Conservation (phyloP, 257 asterid species). For the Solanum sejunctum region DNA sequence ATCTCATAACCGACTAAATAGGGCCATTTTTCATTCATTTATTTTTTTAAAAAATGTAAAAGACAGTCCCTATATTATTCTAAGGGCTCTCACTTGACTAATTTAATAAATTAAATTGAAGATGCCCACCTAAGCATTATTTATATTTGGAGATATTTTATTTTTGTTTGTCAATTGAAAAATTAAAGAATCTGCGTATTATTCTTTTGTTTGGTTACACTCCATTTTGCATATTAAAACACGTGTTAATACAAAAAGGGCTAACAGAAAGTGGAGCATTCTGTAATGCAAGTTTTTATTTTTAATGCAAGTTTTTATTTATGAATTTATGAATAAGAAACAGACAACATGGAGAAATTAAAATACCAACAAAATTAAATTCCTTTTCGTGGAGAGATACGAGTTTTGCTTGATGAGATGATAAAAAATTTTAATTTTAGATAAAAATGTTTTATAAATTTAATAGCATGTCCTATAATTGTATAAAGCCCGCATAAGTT, state of each 20-base stretch:
- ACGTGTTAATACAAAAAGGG: neutral
- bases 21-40: neutral
- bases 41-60: neutral
- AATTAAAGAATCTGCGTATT: neutral
- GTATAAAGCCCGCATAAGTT: too few species aligned
- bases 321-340: neutral
- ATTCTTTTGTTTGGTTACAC: neutral
- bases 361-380: too few species aligned
- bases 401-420: neutral
- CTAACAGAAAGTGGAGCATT: neutral
- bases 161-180: neutral
- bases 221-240: neutral
- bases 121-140: neutral
- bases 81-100: neutral
- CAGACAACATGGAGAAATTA: neutral
- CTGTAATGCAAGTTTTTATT: too few species aligned
- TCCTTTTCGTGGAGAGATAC: too few species aligned
- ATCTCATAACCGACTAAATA: neutral
- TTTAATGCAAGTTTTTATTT: neutral
- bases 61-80: neutral
- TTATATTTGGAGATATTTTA: neutral
- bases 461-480: too few species aligned
- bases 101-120: neutral
- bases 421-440: too few species aligned
- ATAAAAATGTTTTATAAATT: too few species aligned